Percentiles rank a stretch among this genome's conserved stretches.
phyloP scores from a whole-genome alignment of 495 filamentous ascomycete genomes.

The Podospora australis region DNA sequence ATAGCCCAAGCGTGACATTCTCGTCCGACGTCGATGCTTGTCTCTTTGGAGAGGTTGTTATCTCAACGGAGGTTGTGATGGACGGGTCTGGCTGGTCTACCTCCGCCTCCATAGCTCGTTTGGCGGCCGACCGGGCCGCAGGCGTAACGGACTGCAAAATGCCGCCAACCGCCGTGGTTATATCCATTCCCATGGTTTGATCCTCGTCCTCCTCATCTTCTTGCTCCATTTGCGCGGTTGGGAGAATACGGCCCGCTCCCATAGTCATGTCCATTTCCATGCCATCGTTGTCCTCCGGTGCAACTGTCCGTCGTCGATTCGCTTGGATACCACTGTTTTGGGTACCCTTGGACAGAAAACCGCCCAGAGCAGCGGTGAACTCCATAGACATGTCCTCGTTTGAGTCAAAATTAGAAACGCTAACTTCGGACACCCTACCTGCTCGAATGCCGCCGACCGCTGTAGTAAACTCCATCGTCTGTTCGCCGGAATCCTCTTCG shows the following conservation, averaged over 20 bases:
- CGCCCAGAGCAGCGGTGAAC: slow-evolving; percentile 66
- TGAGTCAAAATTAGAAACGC: slow-evolving; percentile 26
- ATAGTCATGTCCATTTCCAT: slow-evolving; percentile 56
- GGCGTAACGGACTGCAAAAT: slow-evolving; percentile 39
- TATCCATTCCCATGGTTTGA: slow-evolving; percentile 41
- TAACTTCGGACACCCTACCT: slow-evolving; percentile 16
- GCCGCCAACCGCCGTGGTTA: slow-evolving; percentile 49
- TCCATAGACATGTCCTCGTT: slow-evolving; percentile 79
- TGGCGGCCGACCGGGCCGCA: slow-evolving; percentile 43
- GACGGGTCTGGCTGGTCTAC: slow-evolving; percentile 49
- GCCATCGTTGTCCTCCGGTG: slow-evolving; percentile 23
- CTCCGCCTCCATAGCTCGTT: slow-evolving; percentile 55
- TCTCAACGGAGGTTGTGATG: slow-evolving; percentile 40
- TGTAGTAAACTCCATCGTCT: slow-evolving; percentile 74
- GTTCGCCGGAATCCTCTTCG: slow-evolving; percentile 39
- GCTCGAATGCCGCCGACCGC: slow-evolving; percentile 60
- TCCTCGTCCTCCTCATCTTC: slow-evolving; percentile 7
- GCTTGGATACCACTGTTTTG: slow-evolving; percentile 14
- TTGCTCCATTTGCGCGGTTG: slow-evolving; percentile 26
- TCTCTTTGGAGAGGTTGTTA: slow-evolving; percentile 24
- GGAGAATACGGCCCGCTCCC: slow-evolving; percentile 51
- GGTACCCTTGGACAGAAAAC: slow-evolving; percentile 45
- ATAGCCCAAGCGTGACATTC: slow-evolving; percentile 53
- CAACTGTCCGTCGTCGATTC: slow-evolving; percentile 23
- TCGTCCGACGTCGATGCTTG: slow-evolving; percentile 37